Evolutionary conservation across 805 yeast species (phyloP).

Genomic region (Candida sphagnicola): DNA sequence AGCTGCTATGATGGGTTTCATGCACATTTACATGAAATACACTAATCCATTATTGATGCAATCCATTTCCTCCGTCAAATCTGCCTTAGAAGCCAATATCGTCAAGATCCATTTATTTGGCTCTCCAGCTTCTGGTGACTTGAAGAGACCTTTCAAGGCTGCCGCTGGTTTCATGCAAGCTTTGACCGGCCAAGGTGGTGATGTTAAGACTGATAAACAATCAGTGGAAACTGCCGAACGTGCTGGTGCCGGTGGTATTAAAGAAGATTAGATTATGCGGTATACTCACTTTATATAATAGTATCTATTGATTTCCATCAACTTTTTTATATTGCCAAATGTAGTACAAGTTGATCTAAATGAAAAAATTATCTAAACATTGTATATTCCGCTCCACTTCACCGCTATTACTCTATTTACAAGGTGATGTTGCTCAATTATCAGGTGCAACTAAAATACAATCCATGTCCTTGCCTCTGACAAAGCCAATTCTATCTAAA

Average conservation of each 20-base stretch:
- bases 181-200: slow-evolving; percentile 49
- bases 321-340: no score
- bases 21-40: slow-evolving; percentile 96
- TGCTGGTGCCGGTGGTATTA: slow-evolving; percentile 83
- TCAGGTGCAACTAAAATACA: slow-evolving; percentile 32
- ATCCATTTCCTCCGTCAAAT: slow-evolving; percentile 83
- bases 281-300: no score
- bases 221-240: slow-evolving; percentile 80
- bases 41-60: slow-evolving; percentile 97
- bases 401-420: neutral
- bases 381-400: no score
- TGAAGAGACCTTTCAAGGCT: slow-evolving; percentile 95
- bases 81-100: slow-evolving; percentile 84
- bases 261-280: slow-evolving; percentile 73
- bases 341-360: no score
- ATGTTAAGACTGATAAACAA: slow-evolving; percentile 79
- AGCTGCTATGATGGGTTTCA: slow-evolving; percentile 95
- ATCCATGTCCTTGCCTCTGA: slow-evolving; percentile 41
- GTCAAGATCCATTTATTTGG: slow-evolving; percentile 89
- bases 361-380: no score
- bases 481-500: slow-evolving; percentile 49
- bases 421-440: neutral
- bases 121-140: slow-evolving; percentile 77
- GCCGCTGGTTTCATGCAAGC: slow-evolving; percentile 52
- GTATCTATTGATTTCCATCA: no score